Percentiles rank a stretch among this genome's conserved stretches.
Conservation (phyloP, 208 protist genomes). For the Leishmania mexicana region DNA sequence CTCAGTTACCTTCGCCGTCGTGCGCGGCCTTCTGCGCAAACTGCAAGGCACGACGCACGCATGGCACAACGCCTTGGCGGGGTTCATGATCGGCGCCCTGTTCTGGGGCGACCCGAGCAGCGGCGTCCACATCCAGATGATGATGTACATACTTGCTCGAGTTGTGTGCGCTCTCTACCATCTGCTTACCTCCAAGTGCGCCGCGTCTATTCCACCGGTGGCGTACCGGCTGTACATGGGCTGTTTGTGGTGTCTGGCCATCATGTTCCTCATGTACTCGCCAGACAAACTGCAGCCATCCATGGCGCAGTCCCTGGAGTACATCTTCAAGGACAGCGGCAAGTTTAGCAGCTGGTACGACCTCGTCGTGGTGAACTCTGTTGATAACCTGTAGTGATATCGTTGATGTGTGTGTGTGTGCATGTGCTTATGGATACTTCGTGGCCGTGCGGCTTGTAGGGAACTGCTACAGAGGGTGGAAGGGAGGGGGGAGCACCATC, state of each 20-base stretch:
- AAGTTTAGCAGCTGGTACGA: constrained; percentile 75
- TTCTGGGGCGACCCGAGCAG: constrained; percentile 79
- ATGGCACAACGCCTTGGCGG: constrained; percentile 83
- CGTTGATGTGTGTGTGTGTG: neutral
- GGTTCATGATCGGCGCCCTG: constrained; percentile 67
- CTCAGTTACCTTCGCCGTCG: constrained; percentile 55
- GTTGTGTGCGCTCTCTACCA: constrained; percentile 62
- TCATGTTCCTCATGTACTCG: constrained; percentile 73
- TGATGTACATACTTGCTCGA: constrained; percentile 90
- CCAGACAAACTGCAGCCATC: constrained; percentile 79
- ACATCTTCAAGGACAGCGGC: constrained; percentile 84
- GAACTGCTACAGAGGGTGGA: neutral
- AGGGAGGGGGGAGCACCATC: neutral
- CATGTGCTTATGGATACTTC: neutral
- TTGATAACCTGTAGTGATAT: constrained; percentile 12
- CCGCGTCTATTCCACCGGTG: constrained; percentile 24
- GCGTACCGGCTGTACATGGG: constrained; percentile 70
- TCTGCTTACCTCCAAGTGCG: constrained; percentile 42
- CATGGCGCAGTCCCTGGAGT: constrained; percentile 79
- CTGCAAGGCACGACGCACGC: constrained; percentile 36
- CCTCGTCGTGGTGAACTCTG: constrained; percentile 61
- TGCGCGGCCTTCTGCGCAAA: constrained; percentile 48
- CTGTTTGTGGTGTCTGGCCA: constrained; percentile 72
- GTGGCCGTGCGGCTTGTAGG: neutral
- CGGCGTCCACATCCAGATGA: constrained; percentile 86